Evolutionary conservation across 176 grass and related monocot species (phyloP).

Genomic region (Saccharum spontaneum): DNA sequence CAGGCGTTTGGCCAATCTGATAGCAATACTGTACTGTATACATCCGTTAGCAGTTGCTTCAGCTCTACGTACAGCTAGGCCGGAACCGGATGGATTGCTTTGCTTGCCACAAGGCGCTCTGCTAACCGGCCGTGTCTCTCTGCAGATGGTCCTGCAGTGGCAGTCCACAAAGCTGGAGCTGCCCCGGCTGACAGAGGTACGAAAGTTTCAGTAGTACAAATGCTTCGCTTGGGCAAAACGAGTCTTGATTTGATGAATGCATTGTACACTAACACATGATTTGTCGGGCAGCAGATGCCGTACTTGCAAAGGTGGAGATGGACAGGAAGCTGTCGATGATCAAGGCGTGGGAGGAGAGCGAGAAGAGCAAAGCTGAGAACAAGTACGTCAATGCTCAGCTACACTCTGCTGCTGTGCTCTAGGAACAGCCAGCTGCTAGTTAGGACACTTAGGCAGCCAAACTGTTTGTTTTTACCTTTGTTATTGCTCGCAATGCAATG

Average conservation of each 20-base stretch:
- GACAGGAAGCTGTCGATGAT: slow-evolving; percentile 55
- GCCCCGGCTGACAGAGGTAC: slow-evolving; percentile 37
- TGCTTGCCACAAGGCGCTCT: too few relatives aligned
- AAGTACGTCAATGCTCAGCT: slow-evolving; percentile 32
- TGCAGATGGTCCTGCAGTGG: slow-evolving; percentile 25
- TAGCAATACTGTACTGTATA: too few relatives aligned
- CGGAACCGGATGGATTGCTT: too few relatives aligned
- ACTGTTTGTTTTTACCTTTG: neutral
- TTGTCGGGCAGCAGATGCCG: slow-evolving; percentile 29
- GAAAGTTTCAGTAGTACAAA: neutral
- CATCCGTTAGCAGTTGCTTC: too few relatives aligned
- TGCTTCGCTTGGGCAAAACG: neutral
- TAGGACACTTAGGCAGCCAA: neutral
- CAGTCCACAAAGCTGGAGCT: neutral
- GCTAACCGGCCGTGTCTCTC: neutral
- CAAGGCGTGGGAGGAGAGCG: slow-evolving; percentile 64
- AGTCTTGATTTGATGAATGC: neutral
- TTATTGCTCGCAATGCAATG: neutral
- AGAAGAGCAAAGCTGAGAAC: slow-evolving; percentile 62
- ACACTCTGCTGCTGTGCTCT: neutral
- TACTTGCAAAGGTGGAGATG: slow-evolving; percentile 48
- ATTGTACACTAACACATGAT: too few relatives aligned
- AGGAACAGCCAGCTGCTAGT: too few relatives aligned
- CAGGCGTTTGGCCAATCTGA: too few relatives aligned
- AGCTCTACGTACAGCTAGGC: too few relatives aligned